Evolutionary conservation across 2,329 filamentous ascomycete genomes (phyloP), one percentile per base, ranked within the genome.

Genomic region (Aspergillus pseudoglaucus): DNA sequence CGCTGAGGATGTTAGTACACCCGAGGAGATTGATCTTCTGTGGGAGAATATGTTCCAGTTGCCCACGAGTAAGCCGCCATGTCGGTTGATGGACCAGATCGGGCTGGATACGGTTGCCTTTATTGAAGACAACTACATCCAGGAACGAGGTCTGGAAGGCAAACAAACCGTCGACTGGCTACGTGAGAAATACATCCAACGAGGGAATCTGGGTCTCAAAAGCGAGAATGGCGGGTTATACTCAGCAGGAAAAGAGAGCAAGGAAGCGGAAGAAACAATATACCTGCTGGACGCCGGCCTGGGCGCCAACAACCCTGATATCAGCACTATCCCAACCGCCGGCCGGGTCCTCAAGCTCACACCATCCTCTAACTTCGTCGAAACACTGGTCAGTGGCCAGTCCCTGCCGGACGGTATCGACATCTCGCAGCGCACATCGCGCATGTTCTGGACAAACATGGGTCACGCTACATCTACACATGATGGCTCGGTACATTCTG

Each of bases 391-490:
- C 14, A 50, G 43, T n/a, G 47, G 43, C 7, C 54, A 61, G 32
- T 42, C 47, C 6, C 57, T 71, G 6, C 76, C 76, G 2, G 75
- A 78, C 45, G 75, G 76, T 0, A 63, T 79, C 14, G 70, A 64
- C 22, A 57, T 77, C 7, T 66, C 65, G 15, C 47, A 47, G 0
- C 37, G 56, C 0, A 58, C 52, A 0, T 59, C 63, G 2, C 65
- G 67, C 38, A 61, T 79, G 10, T 78, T 75, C 54, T 79, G 75
- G 75, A 77, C 75, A 7, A 70, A 67, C 53, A 79, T 78, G 76
- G 76, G 76, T 0, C 38, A 25, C 9, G 42, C 59, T 2, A 66
- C 68, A 0, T 59, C 59, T 1, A 48, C 54, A 3, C 62, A 66
- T 25, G 67, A 77, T 47, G 76, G 76, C 9, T 60, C 64, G 1